These are phyloP conservation scores for Helotiales sp. DNA, from an alignment of 2,329 filamentous ascomycete genomes.

Conservation along the genomic window DNA sequence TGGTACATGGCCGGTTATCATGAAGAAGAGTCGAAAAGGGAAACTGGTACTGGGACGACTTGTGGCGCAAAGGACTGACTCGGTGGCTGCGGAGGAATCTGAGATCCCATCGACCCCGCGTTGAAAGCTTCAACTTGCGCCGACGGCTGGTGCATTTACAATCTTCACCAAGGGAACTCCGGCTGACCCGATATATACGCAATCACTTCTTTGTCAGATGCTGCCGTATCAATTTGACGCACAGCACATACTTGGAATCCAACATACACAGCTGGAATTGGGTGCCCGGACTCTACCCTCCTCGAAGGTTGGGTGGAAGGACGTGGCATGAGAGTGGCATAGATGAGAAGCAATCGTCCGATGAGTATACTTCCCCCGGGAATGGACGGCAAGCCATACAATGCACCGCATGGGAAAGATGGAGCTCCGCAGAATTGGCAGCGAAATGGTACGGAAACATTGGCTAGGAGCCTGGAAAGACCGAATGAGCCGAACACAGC, in stretches of 20 bases:
- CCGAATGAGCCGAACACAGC: conserved; percentile 33
- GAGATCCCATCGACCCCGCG: conserved; percentile 8
- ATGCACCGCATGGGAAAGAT: conserved; percentile 42
- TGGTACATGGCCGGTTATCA: conserved; percentile 36
- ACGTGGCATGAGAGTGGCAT: conserved; percentile 34
- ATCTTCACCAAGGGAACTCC: conserved; percentile 7
- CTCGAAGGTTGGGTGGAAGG: conserved; percentile 17
- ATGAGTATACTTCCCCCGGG: conserved; percentile 51
- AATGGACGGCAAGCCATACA: conserved; percentile 52
- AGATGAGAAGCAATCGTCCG: conserved; percentile 36
- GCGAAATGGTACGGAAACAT: conserved; percentile 38
- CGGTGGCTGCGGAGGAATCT: not conserved
- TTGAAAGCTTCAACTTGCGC: conserved; percentile 20
- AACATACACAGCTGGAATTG: conserved; percentile 2
- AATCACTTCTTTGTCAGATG: conserved; percentile 13
- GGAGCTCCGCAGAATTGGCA: conserved; percentile 40
- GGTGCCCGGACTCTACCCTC: conserved; percentile 7
- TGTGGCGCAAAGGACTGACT: conserved; percentile 27
- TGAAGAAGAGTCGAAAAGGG: conserved; percentile 38
- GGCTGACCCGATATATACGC: conserved; percentile 7
- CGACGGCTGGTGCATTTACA: conserved; percentile 1
- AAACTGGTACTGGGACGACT: conserved; percentile 38
- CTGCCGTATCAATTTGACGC: not conserved
- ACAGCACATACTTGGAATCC: not conserved
- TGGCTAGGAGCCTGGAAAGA: conserved; percentile 36